A percentile compares a stretch with the other conserved stretches of the same genome.
Evolutionary conservation across 2,329 filamentous ascomycete genomes (phyloP).

Genomic region (Zymoseptoria pseudotritici): DNA sequence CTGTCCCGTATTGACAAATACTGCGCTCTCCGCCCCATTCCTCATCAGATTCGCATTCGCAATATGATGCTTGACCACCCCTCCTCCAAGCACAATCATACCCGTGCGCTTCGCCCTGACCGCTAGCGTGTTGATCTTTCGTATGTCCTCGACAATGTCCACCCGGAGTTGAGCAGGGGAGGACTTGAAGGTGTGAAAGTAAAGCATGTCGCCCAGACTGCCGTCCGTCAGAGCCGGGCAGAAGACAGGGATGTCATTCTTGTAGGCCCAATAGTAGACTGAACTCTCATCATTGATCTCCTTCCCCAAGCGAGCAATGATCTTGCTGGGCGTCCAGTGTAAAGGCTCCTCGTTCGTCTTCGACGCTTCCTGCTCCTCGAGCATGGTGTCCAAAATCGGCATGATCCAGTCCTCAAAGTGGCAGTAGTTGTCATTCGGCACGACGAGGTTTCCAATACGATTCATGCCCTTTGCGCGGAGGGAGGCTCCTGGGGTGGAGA

Average conservation of each 20-base stretch:
- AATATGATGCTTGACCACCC: constrained; percentile 97
- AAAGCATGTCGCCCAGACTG: constrained; percentile 93
- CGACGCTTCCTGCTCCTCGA: constrained; percentile 82
- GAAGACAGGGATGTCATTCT: constrained; percentile 94
- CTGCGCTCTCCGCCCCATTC: constrained; percentile 91
- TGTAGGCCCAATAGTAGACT: constrained; percentile 96
- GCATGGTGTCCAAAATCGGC: constrained; percentile 88
- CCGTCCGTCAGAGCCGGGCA: constrained; percentile 94
- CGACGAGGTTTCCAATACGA: constrained; percentile 89
- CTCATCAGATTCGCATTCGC: constrained; percentile 96
- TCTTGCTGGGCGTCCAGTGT: constrained; percentile 89
- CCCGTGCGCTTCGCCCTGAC: constrained; percentile 81
- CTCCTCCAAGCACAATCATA: constrained; percentile 92
- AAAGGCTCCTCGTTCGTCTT: constrained; percentile 58
- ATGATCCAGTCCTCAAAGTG: constrained; percentile 96
- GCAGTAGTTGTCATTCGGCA: constrained; percentile 96
- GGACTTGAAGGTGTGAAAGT: constrained; percentile 92
- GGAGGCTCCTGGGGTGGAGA: constrained; percentile 66
- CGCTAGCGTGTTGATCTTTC: constrained; percentile 84
- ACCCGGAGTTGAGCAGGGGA: constrained; percentile 74
- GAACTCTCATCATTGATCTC: constrained; percentile 90
- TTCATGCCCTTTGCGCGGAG: constrained; percentile 84
- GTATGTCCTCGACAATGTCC: constrained; percentile 90
- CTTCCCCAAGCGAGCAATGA: constrained; percentile 81
- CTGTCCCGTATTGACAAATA: constrained; percentile 95